phyloP scores from a whole-genome alignment of 2,329 filamentous ascomycete species.

The Spiromastix sp. region DNA sequence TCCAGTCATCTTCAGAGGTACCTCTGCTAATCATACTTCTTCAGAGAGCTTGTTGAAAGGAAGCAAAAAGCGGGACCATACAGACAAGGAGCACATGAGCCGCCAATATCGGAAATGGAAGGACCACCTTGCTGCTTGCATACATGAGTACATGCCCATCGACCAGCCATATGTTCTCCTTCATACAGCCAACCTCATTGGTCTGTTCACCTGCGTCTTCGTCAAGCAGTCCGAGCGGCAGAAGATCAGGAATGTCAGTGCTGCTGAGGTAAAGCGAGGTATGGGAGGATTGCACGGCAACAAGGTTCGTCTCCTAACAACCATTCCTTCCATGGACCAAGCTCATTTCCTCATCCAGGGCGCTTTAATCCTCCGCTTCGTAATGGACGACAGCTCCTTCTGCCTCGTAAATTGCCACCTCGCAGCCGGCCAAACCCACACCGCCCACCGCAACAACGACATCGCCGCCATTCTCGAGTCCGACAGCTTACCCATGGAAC shows the following conservation, averaged over 20 bases:
- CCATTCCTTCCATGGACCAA: not conserved
- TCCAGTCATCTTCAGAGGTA: not conserved
- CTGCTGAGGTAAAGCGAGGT: slow-evolving; percentile 82
- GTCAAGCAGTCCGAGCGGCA: slow-evolving; percentile 69
- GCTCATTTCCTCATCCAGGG: slow-evolving; percentile 38
- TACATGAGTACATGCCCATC: slow-evolving; percentile 73
- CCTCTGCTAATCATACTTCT: slow-evolving; percentile 18
- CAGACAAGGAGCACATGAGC: slow-evolving; percentile 71
- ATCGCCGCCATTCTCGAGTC: slow-evolving; percentile 81
- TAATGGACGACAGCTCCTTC: slow-evolving; percentile 83
- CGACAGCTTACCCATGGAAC: slow-evolving; percentile 60
- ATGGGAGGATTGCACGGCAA: slow-evolving; percentile 95
- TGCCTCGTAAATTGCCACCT: slow-evolving; percentile 98
- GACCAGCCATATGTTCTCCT: slow-evolving; percentile 73
- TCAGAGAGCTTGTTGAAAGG: slow-evolving; percentile 70
- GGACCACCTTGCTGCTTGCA: slow-evolving; percentile 69
- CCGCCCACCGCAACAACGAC: slow-evolving; percentile 84
- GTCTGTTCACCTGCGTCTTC: slow-evolving; percentile 92
- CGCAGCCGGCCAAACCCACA: slow-evolving; percentile 84
- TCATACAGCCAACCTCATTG: slow-evolving; percentile 82
- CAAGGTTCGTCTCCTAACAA: slow-evolving; percentile 45
- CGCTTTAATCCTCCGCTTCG: slow-evolving; percentile 81
- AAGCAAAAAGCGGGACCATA: slow-evolving; percentile 69
- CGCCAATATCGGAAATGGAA: slow-evolving; percentile 96
- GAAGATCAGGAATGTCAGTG: slow-evolving; percentile 66